Evolutionary conservation across 75 land plant genomes (phyloP), one percentile per base, ranked within the genome.

Genomic region (Pinus taeda): DNA sequence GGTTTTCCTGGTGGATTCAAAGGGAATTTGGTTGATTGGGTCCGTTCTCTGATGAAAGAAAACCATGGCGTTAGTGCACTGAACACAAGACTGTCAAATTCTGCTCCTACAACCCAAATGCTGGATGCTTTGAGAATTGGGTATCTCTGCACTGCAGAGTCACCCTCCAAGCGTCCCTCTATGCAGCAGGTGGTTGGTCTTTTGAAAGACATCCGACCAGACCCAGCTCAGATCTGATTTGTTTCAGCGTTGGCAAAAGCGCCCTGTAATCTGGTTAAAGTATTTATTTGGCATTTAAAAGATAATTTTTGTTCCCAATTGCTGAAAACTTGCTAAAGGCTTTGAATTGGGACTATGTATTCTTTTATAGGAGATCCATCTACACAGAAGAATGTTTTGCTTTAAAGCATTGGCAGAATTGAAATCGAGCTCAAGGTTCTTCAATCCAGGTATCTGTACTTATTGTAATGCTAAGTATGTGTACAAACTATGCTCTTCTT

Each of bases 101-200:
- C 66, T 18, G 93, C 86, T 61, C 78, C 83, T 20, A 84, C 36
- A 55, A 78, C 63, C 22, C 85, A 90, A 83, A 83, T 92, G 90
- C 87, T 85, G 64, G 97, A 92, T 82, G 66, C 78, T 13, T 79
- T 97, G 45, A 77, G 93, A 59, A 88, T 97, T 29, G 98, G 86
- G 33, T 97, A 90, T 76, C 81, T 97, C 15, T 97, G 99, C 82
- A 97, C 99, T 58, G 99, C 99, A 0, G 92, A 90, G 79, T 30
- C 79, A 55, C 86, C 95, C 2, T 75, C 78, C 26, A 97, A 97
- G 82, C 83, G 99, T 59, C 99, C 99, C 39, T 88, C 93, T 0
- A 97, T 97, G 93, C 93, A 91, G 71, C 99, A 97, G 80, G 89
- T 97, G 1, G 88, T 97, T 17, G 99, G 98, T 13, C 75, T 97